phyloP scores from a whole-genome alignment of 1,284 basidiomycete genomes.

The Naganishia sp. region DNA sequence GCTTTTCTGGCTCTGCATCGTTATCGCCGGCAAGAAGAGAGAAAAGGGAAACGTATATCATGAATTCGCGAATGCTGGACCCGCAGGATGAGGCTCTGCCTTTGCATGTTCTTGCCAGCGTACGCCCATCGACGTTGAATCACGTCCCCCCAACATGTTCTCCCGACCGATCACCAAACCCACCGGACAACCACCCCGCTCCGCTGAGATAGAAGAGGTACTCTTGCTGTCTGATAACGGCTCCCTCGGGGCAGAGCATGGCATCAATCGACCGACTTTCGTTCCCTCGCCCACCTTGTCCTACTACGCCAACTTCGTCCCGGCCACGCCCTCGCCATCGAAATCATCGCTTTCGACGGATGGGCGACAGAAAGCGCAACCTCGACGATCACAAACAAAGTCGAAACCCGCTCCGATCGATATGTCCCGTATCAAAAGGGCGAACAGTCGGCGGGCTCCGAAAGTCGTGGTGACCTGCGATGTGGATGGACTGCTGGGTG shows the following conservation, averaged over 20 bases:
- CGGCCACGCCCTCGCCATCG: constrained; percentile 25
- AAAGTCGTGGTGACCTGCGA: constrained; percentile 21
- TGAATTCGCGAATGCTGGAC: too few relatives aligned
- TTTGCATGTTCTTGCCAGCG: too few relatives aligned
- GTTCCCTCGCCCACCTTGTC: constrained; percentile 30
- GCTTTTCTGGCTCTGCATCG: neutral
- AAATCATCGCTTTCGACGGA: neutral
- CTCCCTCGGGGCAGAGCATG: neutral
- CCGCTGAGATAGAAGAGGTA: neutral
- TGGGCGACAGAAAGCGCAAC: neutral
- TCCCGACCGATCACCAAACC: too few relatives aligned
- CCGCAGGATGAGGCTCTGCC: too few relatives aligned
- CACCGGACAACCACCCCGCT: neutral
- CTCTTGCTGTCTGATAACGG: neutral
- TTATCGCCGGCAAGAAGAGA: too few relatives aligned
- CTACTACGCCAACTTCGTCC: constrained; percentile 31
- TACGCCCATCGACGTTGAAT: too few relatives aligned
- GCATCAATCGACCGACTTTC: neutral
- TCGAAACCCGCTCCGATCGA: constrained; percentile 18
- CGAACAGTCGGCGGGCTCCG: constrained; percentile 6
- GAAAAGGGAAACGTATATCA: too few relatives aligned
- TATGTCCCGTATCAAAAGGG: constrained; percentile 12
- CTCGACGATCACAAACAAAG: constrained; percentile 1
- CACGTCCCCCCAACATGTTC: too few relatives aligned
- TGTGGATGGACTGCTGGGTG: constrained; percentile 8